phyloP scores from a whole-genome alignment of 2,329 filamentous ascomycete species.

The Fusarium nematophilum region DNA sequence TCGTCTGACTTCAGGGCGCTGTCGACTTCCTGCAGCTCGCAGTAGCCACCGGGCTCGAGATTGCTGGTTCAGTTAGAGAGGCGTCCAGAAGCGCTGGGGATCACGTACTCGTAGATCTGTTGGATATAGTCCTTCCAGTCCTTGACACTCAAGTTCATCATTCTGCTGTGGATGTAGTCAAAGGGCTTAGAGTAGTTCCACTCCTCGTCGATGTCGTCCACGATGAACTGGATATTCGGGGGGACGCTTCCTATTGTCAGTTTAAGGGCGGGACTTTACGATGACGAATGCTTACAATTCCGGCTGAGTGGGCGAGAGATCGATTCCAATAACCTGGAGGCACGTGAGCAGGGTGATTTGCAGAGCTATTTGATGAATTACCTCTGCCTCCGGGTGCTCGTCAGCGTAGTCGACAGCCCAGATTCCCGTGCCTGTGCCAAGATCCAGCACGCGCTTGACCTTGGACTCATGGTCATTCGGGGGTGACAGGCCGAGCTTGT shows the following conservation, averaged over 20 bases:
- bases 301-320: slow-evolving; percentile 20
- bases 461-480: background rate
- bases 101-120: slow-evolving; percentile 16
- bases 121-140: slow-evolving; percentile 14
- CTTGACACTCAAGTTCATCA: slow-evolving; percentile 20
- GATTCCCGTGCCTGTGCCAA: slow-evolving; percentile 12
- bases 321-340: background rate
- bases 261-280: background rate
- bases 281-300: background rate
- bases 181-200: slow-evolving; percentile 19
- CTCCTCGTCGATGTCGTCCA: slow-evolving; percentile 25
- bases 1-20: slow-evolving; percentile 3
- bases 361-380: background rate
- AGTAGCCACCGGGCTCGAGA: slow-evolving; percentile 15
- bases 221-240: slow-evolving; percentile 13
- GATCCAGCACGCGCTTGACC: slow-evolving; percentile 13
- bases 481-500: slow-evolving; percentile 4
- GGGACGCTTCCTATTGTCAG: slow-evolving; percentile 9
- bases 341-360: background rate
- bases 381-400: slow-evolving; percentile 13
- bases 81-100: no score
- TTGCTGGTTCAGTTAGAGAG: background rate
- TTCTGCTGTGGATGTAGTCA: slow-evolving; percentile 26
- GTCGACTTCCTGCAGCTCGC: slow-evolving; percentile 19
- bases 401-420: slow-evolving; percentile 9